Evolutionary conservation across 805 yeast species (phyloP).

Genomic region (Barnettozyma siamensis): DNA sequence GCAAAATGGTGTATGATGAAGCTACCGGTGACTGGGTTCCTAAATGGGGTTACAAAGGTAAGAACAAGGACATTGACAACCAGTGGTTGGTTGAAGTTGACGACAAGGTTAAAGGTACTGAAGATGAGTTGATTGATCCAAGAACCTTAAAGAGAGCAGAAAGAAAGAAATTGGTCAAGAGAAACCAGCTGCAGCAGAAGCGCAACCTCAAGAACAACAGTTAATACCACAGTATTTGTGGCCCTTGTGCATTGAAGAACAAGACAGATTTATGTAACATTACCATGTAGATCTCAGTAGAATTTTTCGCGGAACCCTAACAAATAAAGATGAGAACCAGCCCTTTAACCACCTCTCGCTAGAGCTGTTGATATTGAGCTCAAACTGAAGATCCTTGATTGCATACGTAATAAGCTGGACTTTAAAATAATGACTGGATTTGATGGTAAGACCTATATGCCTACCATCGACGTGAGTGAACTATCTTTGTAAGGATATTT

Average conservation of each 20-base stretch:
- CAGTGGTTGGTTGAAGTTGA: slow-evolving; percentile 97
- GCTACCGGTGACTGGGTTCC: slow-evolving; percentile 92
- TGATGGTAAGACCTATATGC: slow-evolving; percentile 32
- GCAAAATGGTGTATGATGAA: slow-evolving; percentile 87
- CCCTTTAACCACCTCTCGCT: too few species aligned
- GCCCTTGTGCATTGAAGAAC: too few species aligned
- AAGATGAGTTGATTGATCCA: slow-evolving; percentile 76
- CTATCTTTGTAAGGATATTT: too few species aligned
- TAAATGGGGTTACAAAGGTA: slow-evolving; percentile 97
- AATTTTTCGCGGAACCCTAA: too few species aligned
- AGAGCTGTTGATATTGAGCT: too few species aligned
- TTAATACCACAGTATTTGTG: background rate
- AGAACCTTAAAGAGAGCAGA: slow-evolving; percentile 75
- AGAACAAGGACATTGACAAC: slow-evolving; percentile 76
- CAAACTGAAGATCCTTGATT: too few species aligned
- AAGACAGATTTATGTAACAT: too few species aligned
- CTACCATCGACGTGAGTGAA: slow-evolving; percentile 64
- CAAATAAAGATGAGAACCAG: too few species aligned
- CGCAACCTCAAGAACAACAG: slow-evolving; percentile 52
- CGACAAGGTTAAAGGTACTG: slow-evolving; percentile 55
- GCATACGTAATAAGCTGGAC: background rate
- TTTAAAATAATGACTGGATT: slow-evolving; percentile 11
- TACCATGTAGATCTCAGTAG: too few species aligned
- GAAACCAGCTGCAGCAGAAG: slow-evolving; percentile 80
- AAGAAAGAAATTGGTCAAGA: slow-evolving; percentile 78